A percentile compares a stretch with the other conserved stretches of the same genome.
These are phyloP conservation scores for Peronosclerospora sorghi DNA, from an alignment of 352 stramenopile species.

Conservation along the genomic window DNA sequence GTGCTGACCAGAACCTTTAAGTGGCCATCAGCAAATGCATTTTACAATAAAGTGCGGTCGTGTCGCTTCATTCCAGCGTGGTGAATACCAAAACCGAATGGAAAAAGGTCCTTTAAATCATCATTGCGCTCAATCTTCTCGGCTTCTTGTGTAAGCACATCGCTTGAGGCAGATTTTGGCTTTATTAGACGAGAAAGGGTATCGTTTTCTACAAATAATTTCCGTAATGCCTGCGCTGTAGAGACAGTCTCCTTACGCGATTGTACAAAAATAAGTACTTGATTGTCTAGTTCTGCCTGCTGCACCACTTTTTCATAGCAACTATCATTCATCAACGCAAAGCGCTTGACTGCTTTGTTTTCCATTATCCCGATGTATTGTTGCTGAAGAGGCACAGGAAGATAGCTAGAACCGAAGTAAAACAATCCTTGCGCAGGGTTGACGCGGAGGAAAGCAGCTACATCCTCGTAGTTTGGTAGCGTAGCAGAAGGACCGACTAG, in stretches of 20 bases:
- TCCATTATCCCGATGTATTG: constrained; percentile 99
- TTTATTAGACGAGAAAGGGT: constrained; percentile 89
- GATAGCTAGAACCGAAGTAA: constrained; percentile 99
- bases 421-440: constrained; percentile 96
- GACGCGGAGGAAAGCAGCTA: constrained; percentile 97
- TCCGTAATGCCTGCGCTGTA: constrained; percentile 93
- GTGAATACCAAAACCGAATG: constrained; percentile 98
- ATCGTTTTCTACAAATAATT: constrained; percentile 94
- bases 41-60: constrained; percentile 97
- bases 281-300: constrained; percentile 91
- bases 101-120: constrained; percentile 97
- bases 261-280: constrained; percentile 99
- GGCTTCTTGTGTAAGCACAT: constrained; percentile 91
- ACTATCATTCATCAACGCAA: constrained; percentile 99
- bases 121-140: constrained; percentile 90
- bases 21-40: constrained; percentile 96
- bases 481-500: constrained; percentile 97
- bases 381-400: constrained; percentile 97
- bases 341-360: constrained; percentile 98
- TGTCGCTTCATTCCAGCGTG: constrained; percentile 96
- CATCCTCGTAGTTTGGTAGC: constrained; percentile 98
- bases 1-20: constrained; percentile 96
- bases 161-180: constrained; percentile 66
- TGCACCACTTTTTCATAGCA: constrained; percentile 98
- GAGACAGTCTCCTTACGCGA: constrained; percentile 96